These are phyloP conservation scores for Vigna radiata DNA, from an alignment of 306 rosid species.

Conservation along the genomic window DNA sequence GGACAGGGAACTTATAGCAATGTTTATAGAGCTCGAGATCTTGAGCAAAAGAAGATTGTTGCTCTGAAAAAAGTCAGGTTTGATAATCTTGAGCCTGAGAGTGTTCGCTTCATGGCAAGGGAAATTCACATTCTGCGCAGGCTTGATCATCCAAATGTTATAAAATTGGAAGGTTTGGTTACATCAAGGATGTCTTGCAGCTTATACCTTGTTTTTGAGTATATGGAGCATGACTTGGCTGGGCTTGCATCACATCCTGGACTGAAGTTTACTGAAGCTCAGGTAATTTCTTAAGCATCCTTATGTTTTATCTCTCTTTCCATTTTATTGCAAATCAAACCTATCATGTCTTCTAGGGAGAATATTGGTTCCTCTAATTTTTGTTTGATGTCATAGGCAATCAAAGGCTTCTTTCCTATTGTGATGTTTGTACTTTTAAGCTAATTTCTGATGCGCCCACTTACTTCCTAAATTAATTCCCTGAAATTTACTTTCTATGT, in stretches of 20 bases:
- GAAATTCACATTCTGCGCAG: conserved; percentile 93
- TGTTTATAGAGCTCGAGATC: conserved; percentile 94
- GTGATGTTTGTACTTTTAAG: conserved; percentile 14
- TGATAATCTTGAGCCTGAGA: conserved; percentile 95
- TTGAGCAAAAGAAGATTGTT: conserved; percentile 88
- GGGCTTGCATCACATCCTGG: conserved; percentile 97
- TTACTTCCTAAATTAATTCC: conserved; percentile 16
- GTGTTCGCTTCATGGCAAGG: conserved; percentile 96
- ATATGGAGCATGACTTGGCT: conserved; percentile 95
- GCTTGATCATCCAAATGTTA: conserved; percentile 91
- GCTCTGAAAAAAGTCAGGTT: conserved; percentile 95
- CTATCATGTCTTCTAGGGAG: conserved; percentile 9
- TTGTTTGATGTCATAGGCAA: conserved; percentile 16
- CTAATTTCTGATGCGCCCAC: conserved; percentile 4
- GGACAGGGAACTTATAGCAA: conserved; percentile 98
- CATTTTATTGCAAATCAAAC: neutral
- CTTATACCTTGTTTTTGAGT: conserved; percentile 93
- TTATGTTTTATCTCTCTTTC: neutral
- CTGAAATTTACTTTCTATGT: conserved; percentile 25
- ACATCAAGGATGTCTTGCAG: conserved; percentile 99
- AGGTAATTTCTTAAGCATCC: conserved; percentile 57
- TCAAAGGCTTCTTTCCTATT: neutral
- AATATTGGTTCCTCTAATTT: neutral
- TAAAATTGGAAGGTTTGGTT: conserved; percentile 88
- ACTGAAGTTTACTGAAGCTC: conserved; percentile 86